Evolutionary conservation across 768 basidiomycete species (phyloP).

Genomic region (Dentipellis fragilis): DNA sequence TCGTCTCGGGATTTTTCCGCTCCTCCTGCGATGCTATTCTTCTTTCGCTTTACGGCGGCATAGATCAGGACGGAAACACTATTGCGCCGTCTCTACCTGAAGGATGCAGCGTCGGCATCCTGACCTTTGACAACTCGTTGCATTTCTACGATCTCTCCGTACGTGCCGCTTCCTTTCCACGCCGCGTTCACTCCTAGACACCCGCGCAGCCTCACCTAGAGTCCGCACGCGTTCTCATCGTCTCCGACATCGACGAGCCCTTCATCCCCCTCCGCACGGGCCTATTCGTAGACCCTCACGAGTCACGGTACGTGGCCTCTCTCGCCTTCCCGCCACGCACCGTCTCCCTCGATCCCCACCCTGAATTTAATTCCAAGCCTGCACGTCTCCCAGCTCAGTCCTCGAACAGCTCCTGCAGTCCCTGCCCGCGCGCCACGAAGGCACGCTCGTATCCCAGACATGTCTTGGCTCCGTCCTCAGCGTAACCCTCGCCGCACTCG

Average conservation of each 20-base stretch:
- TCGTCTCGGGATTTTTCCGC: slow-evolving; percentile 58
- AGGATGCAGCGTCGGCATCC: slow-evolving; percentile 54
- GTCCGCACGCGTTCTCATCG: slow-evolving; percentile 50
- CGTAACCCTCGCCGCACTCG: slow-evolving; percentile 63
- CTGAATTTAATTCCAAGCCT: slow-evolving; percentile 3
- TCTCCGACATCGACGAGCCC: slow-evolving; percentile 87
- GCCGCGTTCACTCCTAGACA: neutral
- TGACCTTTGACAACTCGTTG: slow-evolving; percentile 72
- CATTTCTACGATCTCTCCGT: slow-evolving; percentile 90
- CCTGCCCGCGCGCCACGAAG: slow-evolving; percentile 52
- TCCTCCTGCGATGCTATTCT: slow-evolving; percentile 56
- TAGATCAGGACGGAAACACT: slow-evolving; percentile 27
- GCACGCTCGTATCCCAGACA: slow-evolving; percentile 38
- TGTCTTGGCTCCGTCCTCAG: slow-evolving; percentile 74
- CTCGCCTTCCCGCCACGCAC: neutral
- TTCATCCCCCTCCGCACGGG: slow-evolving; percentile 70
- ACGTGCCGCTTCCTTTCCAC: slow-evolving; percentile 23
- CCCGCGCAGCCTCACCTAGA: slow-evolving; percentile 19
- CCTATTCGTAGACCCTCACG: slow-evolving; percentile 66
- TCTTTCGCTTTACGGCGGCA: slow-evolving; percentile 53
- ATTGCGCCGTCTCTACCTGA: slow-evolving; percentile 43
- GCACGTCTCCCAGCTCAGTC: slow-evolving; percentile 30
- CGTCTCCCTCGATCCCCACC: slow-evolving; percentile 3
- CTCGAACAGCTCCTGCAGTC: slow-evolving; percentile 59
- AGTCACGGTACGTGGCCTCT: slow-evolving; percentile 43